phyloP scores from a whole-genome alignment of 2,329 filamentous ascomycete species.

The Scedosporium apiospermum region DNA sequence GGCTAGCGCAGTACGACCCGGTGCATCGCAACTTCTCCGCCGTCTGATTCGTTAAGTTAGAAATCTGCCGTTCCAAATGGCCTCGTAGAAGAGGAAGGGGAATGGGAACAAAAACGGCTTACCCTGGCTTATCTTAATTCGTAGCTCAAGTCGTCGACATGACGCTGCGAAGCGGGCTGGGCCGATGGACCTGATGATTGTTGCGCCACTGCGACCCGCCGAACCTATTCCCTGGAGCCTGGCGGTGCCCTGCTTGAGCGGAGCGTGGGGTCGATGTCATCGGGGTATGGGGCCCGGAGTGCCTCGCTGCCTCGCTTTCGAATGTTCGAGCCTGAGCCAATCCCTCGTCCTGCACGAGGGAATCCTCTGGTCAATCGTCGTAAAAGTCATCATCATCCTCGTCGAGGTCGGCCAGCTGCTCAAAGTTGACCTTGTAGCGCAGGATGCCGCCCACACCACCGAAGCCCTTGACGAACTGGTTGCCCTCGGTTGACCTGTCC shows the following conservation, averaged over 20 bases:
- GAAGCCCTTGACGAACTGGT: constrained; percentile 99
- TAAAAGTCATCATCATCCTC: constrained; percentile 96
- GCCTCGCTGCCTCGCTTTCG: constrained; percentile 20
- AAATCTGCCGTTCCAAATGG: not conserved
- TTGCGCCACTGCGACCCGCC: constrained; percentile 25
- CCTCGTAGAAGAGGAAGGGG: not conserved
- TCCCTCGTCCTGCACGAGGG: constrained; percentile 85
- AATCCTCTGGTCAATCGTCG: constrained; percentile 80
- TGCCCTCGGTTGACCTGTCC: constrained; percentile 93
- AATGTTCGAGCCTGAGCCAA: constrained; percentile 52
- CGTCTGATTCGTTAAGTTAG: not conserved
- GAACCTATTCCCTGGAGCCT: not conserved
- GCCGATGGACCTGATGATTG: constrained; percentile 44
- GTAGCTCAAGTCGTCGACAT: constrained; percentile 51
- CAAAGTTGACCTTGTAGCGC: constrained; percentile 99
- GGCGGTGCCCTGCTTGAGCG: constrained; percentile 24
- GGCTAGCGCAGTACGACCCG: not conserved
- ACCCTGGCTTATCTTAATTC: constrained; percentile 2
- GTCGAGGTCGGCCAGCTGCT: constrained; percentile 86
- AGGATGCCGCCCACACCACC: constrained; percentile 96
- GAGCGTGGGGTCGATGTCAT: constrained; percentile 27
- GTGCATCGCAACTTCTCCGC: not conserved
- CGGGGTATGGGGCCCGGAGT: constrained; percentile 26
- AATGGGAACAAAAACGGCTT: not conserved
- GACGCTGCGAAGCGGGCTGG: constrained; percentile 60